Evolutionary conservation across 2,329 filamentous ascomycete species (phyloP), one percentile per base, ranked within the genome.

Genomic region (Monosporascus sp.): DNA sequence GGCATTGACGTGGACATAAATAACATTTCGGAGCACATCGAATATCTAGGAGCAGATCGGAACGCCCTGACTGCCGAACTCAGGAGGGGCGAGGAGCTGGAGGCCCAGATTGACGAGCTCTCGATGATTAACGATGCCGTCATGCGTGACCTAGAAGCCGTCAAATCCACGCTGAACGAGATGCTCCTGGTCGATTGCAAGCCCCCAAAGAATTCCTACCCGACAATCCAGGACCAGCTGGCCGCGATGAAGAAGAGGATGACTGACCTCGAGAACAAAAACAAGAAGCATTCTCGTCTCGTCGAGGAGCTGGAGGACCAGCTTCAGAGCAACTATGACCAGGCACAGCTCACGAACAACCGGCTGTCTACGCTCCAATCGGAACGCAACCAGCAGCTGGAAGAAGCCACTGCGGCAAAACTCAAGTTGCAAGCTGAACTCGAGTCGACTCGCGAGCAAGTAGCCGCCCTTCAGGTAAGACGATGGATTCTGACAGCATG

Each of bases 221-320:
- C 72, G 2, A 75, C 77, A 2, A 69, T 85, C 31, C 66, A 71
- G 2, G 81, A 84, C 48, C 81, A 85, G 62, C 66, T 86, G 22
- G 72, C 78, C 25, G 78, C 81, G 5, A 75, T 93, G 58, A 85
- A 85, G 70, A 83, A 83, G 67, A 84, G 84, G 66, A 83, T 87
- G 70, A 63, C 66, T 7, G 82, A 86, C 44, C 71, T 88, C 22
- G 80, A 86, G 62, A 76, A 70, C 43, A 79, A 79, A 72, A 96
- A 95, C 77, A 87, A 90, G 75, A 97, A 96, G 79, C 95, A 94
- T 70, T 88, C 89, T 43, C 85, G 90, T 22, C 78, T 99, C 14
- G 90, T 99, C 8, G 90, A 97, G 68, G 93, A 99, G 72, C 84
- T 99, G 5, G 94, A 99, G 71, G 93, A 97, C 63, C 94, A 99